Evolutionary conservation across 169 alveolate species (phyloP).

Genomic region (Eimeria acervulina): DNA sequence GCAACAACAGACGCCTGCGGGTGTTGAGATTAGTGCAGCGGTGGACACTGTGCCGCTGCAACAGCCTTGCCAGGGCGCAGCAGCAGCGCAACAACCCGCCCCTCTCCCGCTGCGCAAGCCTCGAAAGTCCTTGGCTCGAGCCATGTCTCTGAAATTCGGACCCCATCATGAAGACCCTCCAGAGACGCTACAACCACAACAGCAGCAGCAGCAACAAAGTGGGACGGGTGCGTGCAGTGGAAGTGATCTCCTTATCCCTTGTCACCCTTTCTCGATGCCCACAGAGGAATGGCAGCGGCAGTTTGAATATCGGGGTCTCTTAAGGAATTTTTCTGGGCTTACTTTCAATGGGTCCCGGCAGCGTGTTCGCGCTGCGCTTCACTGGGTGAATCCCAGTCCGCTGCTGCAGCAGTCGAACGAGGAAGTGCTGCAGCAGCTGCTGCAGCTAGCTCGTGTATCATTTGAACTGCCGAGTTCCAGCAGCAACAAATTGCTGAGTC

Average conservation of each 20-base stretch:
- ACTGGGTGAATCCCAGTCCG: slow-evolving; percentile 77
- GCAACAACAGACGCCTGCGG: slow-evolving; percentile 46
- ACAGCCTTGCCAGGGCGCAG: slow-evolving; percentile 13
- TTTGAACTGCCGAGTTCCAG: slow-evolving; percentile 77
- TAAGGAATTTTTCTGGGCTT: background rate
- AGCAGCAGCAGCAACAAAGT: slow-evolving; percentile 52
- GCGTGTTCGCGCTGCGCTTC: background rate
- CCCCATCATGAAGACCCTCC: background rate
- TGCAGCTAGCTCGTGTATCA: slow-evolving; percentile 72
- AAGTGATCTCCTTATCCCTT: background rate
- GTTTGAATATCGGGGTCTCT: background rate
- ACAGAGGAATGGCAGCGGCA: slow-evolving; percentile 43
- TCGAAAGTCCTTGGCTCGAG: slow-evolving; percentile 64
- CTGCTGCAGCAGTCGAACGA: slow-evolving; percentile 68
- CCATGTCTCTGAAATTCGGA: slow-evolving; percentile 44
- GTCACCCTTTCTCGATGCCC: slow-evolving; percentile 55
- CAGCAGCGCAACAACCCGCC: slow-evolving; percentile 24
- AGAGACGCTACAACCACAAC: background rate
- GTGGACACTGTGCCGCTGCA: slow-evolving; percentile 21
- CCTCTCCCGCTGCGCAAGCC: slow-evolving; percentile 28
- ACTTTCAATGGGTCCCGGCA: background rate
- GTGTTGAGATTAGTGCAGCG: background rate
- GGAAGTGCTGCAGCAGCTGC: slow-evolving; percentile 69
- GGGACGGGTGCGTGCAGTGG: background rate
- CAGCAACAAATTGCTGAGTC: slow-evolving; percentile 76